Conservation (phyloP, 2,329 filamentous ascomycete species). For the Aspergillus fumigatiaffinis region DNA sequence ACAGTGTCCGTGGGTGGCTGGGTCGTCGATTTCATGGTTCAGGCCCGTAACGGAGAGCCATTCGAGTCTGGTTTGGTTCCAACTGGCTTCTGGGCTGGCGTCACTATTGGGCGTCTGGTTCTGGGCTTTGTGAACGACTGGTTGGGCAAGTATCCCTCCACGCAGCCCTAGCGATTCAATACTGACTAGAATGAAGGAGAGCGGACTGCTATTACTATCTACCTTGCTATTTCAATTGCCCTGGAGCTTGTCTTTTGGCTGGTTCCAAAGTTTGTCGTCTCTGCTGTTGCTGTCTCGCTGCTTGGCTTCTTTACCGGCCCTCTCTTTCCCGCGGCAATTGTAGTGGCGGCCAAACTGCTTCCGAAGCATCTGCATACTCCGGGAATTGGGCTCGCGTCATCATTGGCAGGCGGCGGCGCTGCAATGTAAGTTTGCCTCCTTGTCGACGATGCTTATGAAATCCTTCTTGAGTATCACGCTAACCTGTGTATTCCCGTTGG, state of each 20-base stretch:
- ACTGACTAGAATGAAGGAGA: conserved; percentile 56
- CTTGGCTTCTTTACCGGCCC: conserved; percentile 72
- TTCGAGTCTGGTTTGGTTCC: conserved; percentile 66
- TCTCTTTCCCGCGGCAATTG: conserved; percentile 66
- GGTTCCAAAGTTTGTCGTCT: conserved; percentile 65
- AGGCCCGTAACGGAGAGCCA: conserved; percentile 58
- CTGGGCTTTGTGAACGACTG: conserved; percentile 62
- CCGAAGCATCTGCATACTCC: conserved; percentile 66
- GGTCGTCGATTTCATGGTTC: conserved; percentile 77
- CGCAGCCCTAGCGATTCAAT: conserved; percentile 48
- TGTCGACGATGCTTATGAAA: not conserved
- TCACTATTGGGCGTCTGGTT: conserved; percentile 65
- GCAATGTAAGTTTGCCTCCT: conserved; percentile 41
- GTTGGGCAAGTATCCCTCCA: conserved; percentile 57
- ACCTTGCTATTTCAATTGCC: conserved; percentile 57
- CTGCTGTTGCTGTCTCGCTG: conserved; percentile 42
- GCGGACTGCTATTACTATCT: conserved; percentile 55
- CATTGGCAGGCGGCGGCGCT: conserved; percentile 66
- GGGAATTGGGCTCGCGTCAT: conserved; percentile 68
- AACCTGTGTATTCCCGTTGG: not conserved
- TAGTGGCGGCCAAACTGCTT: conserved; percentile 65
- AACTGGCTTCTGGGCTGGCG: conserved; percentile 73
- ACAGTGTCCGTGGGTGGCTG: conserved; percentile 48
- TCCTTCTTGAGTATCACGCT: not conserved
- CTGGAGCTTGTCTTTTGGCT: conserved; percentile 72